Evolutionary conservation across 225 moss, liverwort and hornwort species (phyloP).

Genomic region (Asterella californica): DNA sequence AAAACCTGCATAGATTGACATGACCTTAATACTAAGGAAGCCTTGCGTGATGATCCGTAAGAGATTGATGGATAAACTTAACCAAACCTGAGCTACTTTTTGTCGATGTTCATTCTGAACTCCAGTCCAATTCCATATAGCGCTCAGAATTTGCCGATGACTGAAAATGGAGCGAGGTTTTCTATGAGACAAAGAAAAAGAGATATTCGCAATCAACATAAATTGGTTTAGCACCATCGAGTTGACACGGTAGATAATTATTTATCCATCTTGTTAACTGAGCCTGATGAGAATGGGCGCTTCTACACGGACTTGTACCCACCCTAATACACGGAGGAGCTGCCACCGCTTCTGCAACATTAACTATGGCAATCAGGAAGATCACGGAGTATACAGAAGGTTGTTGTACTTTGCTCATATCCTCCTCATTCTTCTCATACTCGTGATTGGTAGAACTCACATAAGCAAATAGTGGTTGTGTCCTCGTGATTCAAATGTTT

Average conservation of each 20-base stretch:
- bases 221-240: neutral
- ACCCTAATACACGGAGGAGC: conserved; percentile 15
- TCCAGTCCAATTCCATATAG: conserved; percentile 82
- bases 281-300: conserved; percentile 12
- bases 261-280: conserved; percentile 25
- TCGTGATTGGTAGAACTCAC: neutral
- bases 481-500: neutral
- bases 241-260: neutral
- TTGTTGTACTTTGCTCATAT: neutral
- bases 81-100: conserved; percentile 66
- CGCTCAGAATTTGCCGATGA: conserved; percentile 65
- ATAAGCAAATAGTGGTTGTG: neutral
- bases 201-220: neutral
- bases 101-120: conserved; percentile 54
- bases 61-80: neutral
- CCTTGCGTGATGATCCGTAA: neutral
- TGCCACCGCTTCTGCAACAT: conserved; percentile 12
- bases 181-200: neutral
- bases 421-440: neutral
- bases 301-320: conserved; percentile 15
- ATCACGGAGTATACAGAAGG: conserved; percentile 19
- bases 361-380: conserved; percentile 20
- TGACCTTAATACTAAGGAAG: neutral
- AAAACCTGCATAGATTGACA: conserved; percentile 42
- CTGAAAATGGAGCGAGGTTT: conserved; percentile 29